Base-by-base conservation (phyloP, 73 alveolate genomes). In the Tetrahymena elliotti region DNA sequence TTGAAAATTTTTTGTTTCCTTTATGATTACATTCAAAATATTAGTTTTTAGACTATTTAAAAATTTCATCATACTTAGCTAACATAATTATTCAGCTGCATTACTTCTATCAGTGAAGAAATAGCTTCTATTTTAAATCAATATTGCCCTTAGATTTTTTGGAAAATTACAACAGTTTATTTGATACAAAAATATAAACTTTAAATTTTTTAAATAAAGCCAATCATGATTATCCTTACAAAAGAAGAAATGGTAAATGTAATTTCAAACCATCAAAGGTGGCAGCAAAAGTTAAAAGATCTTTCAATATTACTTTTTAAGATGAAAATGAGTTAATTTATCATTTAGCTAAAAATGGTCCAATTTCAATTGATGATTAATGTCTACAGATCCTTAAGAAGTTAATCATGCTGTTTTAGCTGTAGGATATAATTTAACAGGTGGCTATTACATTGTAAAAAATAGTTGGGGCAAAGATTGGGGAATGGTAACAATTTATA, bases 381-480 rank as follows among this genome's bases (percentile, higher is more conserved):
- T 97, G 22, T 33, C 40, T 38, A 54, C 94, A 33, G 84, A 93
- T 7, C 27, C 82, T 4, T 8, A 47, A 47, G 82, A 13, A 8
- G 53, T 94, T 33, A 94, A 94, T 52, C 94, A 94, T 38, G 94
- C 96, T n/a, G 96, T 94, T 34, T 82, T 94, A 22, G 96, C 96
- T 24, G 94, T 94, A 38, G 96, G 94, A 35, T 53, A 83, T 93
- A 47, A 47, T 47, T 47, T 47, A 27, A 82, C 94, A 33, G 93
- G 52, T 22, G 37, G 41, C 40, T 52, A 68, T 53, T 53, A 83
- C 93, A 22, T 95, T 4, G 83, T 96, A 38, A 96, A 96, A 92
- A 97, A 97, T 34, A 95, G 97, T 13, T 97, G 98, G 97, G 94
- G 93, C 83, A 96, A 84, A 38, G 83, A 47, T 27, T 97, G 98